Evolutionary conservation across 306 rosid species (phyloP).

Genomic region (Styphnolobium japonicum): DNA sequence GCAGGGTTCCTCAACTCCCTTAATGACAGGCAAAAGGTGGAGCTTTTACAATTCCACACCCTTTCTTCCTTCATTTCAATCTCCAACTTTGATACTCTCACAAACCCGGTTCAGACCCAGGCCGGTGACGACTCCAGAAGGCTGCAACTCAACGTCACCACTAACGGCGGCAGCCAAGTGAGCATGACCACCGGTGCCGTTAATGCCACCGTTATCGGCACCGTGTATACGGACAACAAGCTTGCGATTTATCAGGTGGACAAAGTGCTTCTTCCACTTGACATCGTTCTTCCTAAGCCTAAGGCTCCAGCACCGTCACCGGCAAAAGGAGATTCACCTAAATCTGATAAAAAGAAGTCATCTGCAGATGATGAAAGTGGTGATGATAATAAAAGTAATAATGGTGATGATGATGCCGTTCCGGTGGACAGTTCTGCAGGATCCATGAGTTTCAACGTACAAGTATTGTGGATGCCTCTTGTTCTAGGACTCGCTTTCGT

Average conservation of each 20-base stretch:
- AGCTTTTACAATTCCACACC: slow-evolving; percentile 46
- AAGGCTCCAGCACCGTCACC: slow-evolving; percentile 40
- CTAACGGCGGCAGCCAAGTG: too few species aligned
- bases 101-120: slow-evolving; percentile 54
- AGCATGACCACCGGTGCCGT: too few species aligned
- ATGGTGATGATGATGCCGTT: not conserved
- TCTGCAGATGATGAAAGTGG: not conserved
- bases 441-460: not conserved
- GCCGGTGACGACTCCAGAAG: slow-evolving; percentile 45
- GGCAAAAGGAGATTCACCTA: not conserved
- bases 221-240: slow-evolving; percentile 40
- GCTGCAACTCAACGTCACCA: too few species aligned
- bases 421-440: not conserved
- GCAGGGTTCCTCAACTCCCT: too few species aligned
- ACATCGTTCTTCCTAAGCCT: too few species aligned
- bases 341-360: not conserved
- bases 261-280: slow-evolving; percentile 50
- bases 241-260: slow-evolving; percentile 46
- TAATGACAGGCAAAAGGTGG: slow-evolving; percentile 39
- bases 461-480: not conserved
- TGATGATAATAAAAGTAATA: not conserved
- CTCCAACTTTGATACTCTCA: slow-evolving; percentile 49
- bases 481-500: not conserved
- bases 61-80: slow-evolving; percentile 29
- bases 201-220: slow-evolving; percentile 42